Conservation (phyloP, 1,284 basidiomycete genomes). For the Gomphus sp. region DNA sequence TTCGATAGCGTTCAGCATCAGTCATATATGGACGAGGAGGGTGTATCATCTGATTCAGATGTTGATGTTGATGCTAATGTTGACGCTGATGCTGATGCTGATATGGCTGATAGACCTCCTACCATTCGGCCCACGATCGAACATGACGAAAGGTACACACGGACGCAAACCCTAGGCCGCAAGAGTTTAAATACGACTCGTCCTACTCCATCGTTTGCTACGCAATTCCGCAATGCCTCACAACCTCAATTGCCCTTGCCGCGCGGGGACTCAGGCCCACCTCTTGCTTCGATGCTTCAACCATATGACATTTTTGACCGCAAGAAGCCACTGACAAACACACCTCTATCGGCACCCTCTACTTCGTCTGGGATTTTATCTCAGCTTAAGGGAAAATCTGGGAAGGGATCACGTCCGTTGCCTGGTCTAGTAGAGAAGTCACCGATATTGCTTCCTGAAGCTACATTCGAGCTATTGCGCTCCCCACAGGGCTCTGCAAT, state of each 20-base stretch:
- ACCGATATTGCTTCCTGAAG: not conserved
- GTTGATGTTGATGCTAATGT: constrained; percentile 27
- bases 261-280: constrained; percentile 31
- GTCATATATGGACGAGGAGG: constrained; percentile 47
- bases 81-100: constrained; percentile 24
- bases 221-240: constrained; percentile 12
- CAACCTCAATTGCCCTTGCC: constrained; percentile 21
- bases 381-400: constrained; percentile 3
- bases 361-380: constrained; percentile 3
- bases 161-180: not conserved
- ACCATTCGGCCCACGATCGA: not conserved
- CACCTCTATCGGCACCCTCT: constrained; percentile 10
- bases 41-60: constrained; percentile 8
- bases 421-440: constrained; percentile 17
- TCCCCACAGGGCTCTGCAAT: constrained; percentile 4
- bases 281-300: constrained; percentile 25
- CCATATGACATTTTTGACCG: constrained; percentile 25
- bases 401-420: constrained; percentile 17
- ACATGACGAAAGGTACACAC: not conserved
- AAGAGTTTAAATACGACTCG: constrained; percentile 3
- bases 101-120: constrained; percentile 16
- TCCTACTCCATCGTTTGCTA: constrained; percentile 5
- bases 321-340: constrained; percentile 30
- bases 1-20: constrained; percentile 64
- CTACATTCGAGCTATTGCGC: constrained; percentile 1